These are phyloP conservation scores for Fusarium sp. DNA, from an alignment of 2,329 filamentous ascomycete species.

Conservation along the genomic window DNA sequence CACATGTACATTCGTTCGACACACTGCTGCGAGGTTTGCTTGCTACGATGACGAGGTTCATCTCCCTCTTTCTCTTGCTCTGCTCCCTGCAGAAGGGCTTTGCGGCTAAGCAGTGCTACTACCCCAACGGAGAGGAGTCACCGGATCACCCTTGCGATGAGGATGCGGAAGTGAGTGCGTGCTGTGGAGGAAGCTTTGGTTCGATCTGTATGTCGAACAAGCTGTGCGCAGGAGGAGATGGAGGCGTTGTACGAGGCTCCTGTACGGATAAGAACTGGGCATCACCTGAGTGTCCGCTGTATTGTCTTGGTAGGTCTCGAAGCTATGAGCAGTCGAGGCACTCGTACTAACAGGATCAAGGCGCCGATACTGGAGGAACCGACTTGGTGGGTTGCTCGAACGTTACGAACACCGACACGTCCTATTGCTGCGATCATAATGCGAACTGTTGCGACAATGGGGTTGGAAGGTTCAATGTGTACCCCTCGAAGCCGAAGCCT, in stretches of 20 bases:
- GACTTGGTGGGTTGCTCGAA: conserved; percentile 42
- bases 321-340: too few relatives aligned
- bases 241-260: conserved; percentile 36
- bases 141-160: conserved; percentile 31
- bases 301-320: conserved; percentile 12
- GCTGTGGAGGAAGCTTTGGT: conserved; percentile 33
- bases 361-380: conserved; percentile 35
- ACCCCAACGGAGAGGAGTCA: conserved; percentile 30
- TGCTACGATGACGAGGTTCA: conserved; percentile 10
- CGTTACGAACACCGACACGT: conserved; percentile 35
- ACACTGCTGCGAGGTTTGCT: background rate
- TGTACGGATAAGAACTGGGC: conserved; percentile 39
- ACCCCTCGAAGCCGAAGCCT: conserved; percentile 32
- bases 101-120: conserved; percentile 29
- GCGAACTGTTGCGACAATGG: conserved; percentile 37
- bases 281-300: conserved; percentile 31
- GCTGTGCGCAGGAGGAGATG: conserved; percentile 30
- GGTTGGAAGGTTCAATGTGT: conserved; percentile 39
- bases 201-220: conserved; percentile 37
- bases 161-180: conserved; percentile 28
- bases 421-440: conserved; percentile 42
- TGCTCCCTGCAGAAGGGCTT: conserved; percentile 1
- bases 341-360: conserved; percentile 10
- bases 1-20: background rate
- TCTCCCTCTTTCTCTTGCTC: conserved; percentile 6